A percentile compares a stretch with the other conserved stretches of the same genome.
phyloP scores from a whole-genome alignment of 768 basidiomycete species.

The Lactarius sp. region DNA sequence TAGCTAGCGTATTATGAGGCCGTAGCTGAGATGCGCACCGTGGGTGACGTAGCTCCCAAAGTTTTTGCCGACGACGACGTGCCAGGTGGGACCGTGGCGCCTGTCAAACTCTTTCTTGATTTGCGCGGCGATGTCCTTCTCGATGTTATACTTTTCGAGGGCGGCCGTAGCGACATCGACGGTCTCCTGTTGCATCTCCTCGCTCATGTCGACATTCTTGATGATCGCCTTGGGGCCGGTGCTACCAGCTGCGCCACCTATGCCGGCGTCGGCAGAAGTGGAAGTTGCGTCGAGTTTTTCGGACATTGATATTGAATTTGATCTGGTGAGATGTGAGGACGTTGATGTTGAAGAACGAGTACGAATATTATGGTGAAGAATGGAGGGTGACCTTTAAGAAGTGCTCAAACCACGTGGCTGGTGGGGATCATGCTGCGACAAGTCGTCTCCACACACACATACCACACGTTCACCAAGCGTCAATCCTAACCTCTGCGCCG shows the following conservation, averaged over 20 bases:
- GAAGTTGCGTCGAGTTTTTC: constrained; percentile 55
- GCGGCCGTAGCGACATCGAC: constrained; percentile 84
- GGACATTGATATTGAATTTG: constrained; percentile 27
- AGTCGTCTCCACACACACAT: not conserved
- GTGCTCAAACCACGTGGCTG: constrained; percentile 8
- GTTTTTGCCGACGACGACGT: constrained; percentile 98
- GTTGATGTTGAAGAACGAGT: not conserved
- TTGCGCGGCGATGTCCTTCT: constrained; percentile 97
- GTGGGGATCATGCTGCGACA: too few relatives aligned
- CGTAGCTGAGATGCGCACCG: constrained; percentile 51
- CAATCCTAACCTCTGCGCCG: not conserved
- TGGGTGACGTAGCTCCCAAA: constrained; percentile 98
- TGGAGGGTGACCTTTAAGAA: constrained; percentile 1
- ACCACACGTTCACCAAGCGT: not conserved
- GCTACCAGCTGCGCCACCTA: constrained; percentile 32
- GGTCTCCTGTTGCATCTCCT: constrained; percentile 93
- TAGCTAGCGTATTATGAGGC: not conserved
- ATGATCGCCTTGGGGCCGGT: constrained; percentile 77
- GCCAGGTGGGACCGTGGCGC: constrained; percentile 92
- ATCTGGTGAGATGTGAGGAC: constrained; percentile 6
- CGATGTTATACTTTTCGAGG: constrained; percentile 87
- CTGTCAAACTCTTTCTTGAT: constrained; percentile 99
- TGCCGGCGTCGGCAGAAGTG: constrained; percentile 49
- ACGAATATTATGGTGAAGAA: not conserved
- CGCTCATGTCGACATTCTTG: constrained; percentile 95